Evolutionary conservation across 768 basidiomycete species (phyloP).

Genomic region (Boletus huronensis): DNA sequence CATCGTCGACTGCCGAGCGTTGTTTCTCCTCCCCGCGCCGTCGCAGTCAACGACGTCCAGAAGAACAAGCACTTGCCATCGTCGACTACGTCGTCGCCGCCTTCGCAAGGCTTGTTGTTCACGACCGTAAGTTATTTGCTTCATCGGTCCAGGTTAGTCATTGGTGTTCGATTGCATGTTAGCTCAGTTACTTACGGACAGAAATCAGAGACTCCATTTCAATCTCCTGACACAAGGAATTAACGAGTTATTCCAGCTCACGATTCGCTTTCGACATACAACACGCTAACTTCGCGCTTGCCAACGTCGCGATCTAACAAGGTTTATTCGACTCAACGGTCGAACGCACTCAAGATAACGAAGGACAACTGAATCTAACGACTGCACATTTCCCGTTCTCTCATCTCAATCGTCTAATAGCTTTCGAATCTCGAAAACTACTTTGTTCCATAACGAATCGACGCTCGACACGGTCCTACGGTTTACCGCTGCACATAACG

Average conservation of each 20-base stretch:
- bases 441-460: slow-evolving; percentile 25
- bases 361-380: slow-evolving; percentile 25
- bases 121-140: slow-evolving; percentile 28
- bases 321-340: slow-evolving; percentile 15
- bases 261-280: slow-evolving; percentile 17
- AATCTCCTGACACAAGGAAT: slow-evolving; percentile 20
- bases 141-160: slow-evolving; percentile 22
- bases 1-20: not conserved
- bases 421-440: slow-evolving; percentile 12
- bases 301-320: slow-evolving; percentile 16
- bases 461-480: slow-evolving; percentile 21
- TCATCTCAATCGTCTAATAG: slow-evolving; percentile 6
- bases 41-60: slow-evolving; percentile 16
- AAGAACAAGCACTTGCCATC: slow-evolving; percentile 20
- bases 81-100: slow-evolving; percentile 17
- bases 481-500: slow-evolving; percentile 25
- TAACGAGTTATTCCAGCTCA: slow-evolving; percentile 25
- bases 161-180: not conserved
- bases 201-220: slow-evolving; percentile 11
- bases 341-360: slow-evolving; percentile 18
- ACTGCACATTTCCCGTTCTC: slow-evolving; percentile 7
- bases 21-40: slow-evolving; percentile 20
- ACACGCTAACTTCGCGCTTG: slow-evolving; percentile 14
- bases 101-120: slow-evolving; percentile 17
- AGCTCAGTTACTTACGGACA: not conserved